These are phyloP conservation scores for Termitomyces sp. DNA, from an alignment of 768 basidiomycete species.

Conservation along the genomic window DNA sequence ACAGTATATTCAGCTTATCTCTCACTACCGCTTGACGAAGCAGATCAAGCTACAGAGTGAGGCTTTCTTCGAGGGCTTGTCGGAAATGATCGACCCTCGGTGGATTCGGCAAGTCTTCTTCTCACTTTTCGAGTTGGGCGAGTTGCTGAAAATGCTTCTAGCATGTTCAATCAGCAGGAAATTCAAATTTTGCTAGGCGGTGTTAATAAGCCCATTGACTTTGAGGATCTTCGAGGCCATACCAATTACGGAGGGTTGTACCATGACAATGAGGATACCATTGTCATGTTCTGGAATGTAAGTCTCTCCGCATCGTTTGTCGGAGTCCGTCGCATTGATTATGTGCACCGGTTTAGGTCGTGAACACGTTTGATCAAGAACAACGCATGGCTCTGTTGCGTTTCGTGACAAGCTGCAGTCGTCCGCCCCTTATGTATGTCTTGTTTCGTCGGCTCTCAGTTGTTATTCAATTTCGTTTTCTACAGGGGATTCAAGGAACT, in stretches of 20 bases:
- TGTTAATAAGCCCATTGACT: constrained; percentile 78
- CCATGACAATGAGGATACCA: constrained; percentile 65
- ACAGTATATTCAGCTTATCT: constrained; percentile 86
- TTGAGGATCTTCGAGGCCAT: constrained; percentile 74
- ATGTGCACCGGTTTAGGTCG: constrained; percentile 44
- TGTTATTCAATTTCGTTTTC: not conserved
- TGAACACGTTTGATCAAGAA: constrained; percentile 75
- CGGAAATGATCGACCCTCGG: constrained; percentile 87
- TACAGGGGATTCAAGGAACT: constrained; percentile 82
- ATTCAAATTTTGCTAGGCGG: constrained; percentile 90
- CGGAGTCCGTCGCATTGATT: not conserved
- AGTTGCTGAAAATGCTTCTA: constrained; percentile 19
- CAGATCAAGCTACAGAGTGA: constrained; percentile 85
- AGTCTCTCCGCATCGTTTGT: constrained; percentile 14
- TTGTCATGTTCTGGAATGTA: constrained; percentile 82
- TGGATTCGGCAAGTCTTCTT: constrained; percentile 63
- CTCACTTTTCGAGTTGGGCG: not conserved
- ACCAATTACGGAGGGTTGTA: constrained; percentile 84
- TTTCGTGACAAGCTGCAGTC: constrained; percentile 91
- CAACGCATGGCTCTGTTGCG: constrained; percentile 75
- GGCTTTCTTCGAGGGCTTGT: constrained; percentile 89
- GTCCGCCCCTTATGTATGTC: constrained; percentile 80
- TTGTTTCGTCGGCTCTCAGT: not conserved
- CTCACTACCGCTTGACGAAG: constrained; percentile 82
- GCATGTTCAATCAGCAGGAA: constrained; percentile 98